Evolutionary conservation across 2,329 filamentous ascomycete species (phyloP), one percentile per base, ranked within the genome.

Genomic region (Madurella mycetomatis): DNA sequence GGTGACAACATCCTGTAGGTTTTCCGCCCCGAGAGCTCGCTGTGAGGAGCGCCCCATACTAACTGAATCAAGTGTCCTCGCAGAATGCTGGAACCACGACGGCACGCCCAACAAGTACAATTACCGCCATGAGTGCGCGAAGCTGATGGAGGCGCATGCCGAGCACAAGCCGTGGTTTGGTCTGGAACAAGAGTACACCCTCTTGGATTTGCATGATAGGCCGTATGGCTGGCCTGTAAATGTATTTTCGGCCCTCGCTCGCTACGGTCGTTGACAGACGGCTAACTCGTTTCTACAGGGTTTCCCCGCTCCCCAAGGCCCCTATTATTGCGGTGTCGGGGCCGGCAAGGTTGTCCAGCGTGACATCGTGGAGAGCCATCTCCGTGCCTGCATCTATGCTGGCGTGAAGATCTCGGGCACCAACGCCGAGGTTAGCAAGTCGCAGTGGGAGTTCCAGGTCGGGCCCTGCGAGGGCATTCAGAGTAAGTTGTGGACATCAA

Each of bases 241-340:
- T 70, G 53, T 55, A 40, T 15, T 45, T 47, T 12, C 17, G 8
- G 8, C 31, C 2, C 17, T 11, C 11, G 15, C 9, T 12, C 12
- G 16, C 8, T 5, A 3, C 3, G 31, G n/a, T 16, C 32, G 25
- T 31, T 12, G 2, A 25, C 25, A 31, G 34, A 37, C 9, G 34
- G 13, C 34, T 37, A 15, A 37, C 34, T 5, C 34, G 25, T 17
- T 12, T 34, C 16, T 39, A 2, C 41, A 47, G 41, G 62, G 62
- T 68, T 90, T 86, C 84, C 87, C 87, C 25, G 60, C 60, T 51
- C 90, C 92, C 64, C 91, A 95, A 77, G 91, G 91, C 62, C 90
- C 90, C 59, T 95, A 95, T 83, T 96, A 95, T 87, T 96, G 92
- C 74, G 94, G 92, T 88, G 92, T 96, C 59, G 94, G 94, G 66